Conservation (phyloP, 116 monocot species). For the Phalaenopsis hybrid region DNA sequence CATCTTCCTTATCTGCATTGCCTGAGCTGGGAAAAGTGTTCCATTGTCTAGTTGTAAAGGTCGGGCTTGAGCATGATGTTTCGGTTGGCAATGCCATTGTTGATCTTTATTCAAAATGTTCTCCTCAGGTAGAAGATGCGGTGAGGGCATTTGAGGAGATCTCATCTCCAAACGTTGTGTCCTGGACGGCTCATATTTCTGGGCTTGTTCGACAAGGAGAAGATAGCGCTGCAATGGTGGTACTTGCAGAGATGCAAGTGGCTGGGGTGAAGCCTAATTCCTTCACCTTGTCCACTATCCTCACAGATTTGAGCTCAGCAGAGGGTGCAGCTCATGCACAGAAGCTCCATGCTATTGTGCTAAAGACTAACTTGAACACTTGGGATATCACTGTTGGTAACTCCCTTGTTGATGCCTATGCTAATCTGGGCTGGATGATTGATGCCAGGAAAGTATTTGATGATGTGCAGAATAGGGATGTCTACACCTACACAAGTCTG, state of each 20-base stretch:
- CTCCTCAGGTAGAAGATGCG: conserved; percentile 11
- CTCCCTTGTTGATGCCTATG: conserved; percentile 66
- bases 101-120: conserved; percentile 60
- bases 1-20: conserved; percentile 22
- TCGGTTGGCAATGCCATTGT: conserved; percentile 77
- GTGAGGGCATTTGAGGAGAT: conserved; percentile 33
- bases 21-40: conserved; percentile 42
- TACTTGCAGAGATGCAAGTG: conserved; percentile 52
- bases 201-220: conserved; percentile 27
- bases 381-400: conserved; percentile 41
- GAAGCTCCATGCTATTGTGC: conserved; percentile 51
- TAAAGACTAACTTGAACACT: conserved; percentile 38
- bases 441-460: conserved; percentile 47
- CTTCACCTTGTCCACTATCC: conserved; percentile 58
- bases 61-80: conserved; percentile 39
- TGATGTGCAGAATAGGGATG: conserved; percentile 39
- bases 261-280: conserved; percentile 48
- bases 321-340: conserved; percentile 24
- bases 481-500: conserved; percentile 61
- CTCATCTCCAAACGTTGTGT: conserved; percentile 48
- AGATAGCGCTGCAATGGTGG: conserved; percentile 25
- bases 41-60: conserved; percentile 46
- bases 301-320: conserved; percentile 24
- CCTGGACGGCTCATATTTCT: conserved; percentile 64
- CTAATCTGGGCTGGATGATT: conserved; percentile 28